Conservation (phyloP, 2,329 filamentous ascomycete species). For the Chaetomiaceae sp. region DNA sequence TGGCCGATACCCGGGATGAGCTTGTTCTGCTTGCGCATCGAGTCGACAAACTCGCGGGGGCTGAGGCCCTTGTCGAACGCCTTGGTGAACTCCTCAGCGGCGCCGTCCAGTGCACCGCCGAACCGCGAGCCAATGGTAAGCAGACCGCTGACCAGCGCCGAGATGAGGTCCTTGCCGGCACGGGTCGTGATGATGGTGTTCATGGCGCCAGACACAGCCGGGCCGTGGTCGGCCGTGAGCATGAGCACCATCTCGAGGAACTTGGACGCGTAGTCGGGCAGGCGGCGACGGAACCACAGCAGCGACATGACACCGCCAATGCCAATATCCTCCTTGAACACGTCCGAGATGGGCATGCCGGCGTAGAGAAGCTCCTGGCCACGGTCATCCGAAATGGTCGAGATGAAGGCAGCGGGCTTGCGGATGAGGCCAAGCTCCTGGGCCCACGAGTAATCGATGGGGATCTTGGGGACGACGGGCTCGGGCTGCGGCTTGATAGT, state of each 20-base stretch:
- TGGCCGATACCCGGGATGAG: slow-evolving; percentile 99
- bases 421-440: slow-evolving; percentile 99
- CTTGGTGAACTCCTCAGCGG: slow-evolving; percentile 96
- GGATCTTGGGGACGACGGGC: slow-evolving; percentile 96
- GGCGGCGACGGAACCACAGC: slow-evolving; percentile 97
- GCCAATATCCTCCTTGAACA: slow-evolving; percentile 97
- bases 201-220: slow-evolving; percentile 98
- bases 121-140: slow-evolving; percentile 97
- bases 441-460: slow-evolving; percentile 99
- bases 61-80: slow-evolving; percentile 97
- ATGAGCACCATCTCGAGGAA: slow-evolving; percentile 99
- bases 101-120: slow-evolving; percentile 95
- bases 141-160: slow-evolving; percentile 89
- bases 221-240: slow-evolving; percentile 98
- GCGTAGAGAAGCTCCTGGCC: slow-evolving; percentile 98
- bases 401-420: slow-evolving; percentile 99
- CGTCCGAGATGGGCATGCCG: slow-evolving; percentile 99
- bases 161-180: slow-evolving; percentile 98
- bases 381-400: slow-evolving; percentile 99
- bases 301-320: slow-evolving; percentile 99
- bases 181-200: slow-evolving; percentile 99
- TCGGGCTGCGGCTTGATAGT: slow-evolving; percentile 82
- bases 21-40: slow-evolving; percentile 99
- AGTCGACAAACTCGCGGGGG: slow-evolving; percentile 98
- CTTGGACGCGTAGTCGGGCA: slow-evolving; percentile 93